These are phyloP conservation scores for Termitomyces sp. DNA, from an alignment of 768 basidiomycete genomes.

Conservation along the genomic window DNA sequence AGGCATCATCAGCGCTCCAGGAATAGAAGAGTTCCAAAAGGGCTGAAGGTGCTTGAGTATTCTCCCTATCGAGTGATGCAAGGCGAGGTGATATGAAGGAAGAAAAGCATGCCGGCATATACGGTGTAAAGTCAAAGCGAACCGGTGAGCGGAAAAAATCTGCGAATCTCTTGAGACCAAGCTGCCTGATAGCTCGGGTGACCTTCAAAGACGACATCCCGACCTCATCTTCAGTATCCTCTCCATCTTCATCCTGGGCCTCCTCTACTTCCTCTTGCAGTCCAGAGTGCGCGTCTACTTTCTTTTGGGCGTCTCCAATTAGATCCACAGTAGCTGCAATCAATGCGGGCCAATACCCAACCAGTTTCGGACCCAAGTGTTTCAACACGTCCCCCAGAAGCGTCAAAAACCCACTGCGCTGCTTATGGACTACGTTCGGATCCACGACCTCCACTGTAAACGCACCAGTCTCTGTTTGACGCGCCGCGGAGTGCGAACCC, in stretches of 20 bases:
- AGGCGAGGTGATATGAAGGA: constrained; percentile 82
- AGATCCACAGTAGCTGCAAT: constrained; percentile 66
- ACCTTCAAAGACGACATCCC: constrained; percentile 30
- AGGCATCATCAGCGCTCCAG: constrained; percentile 60
- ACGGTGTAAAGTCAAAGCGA: constrained; percentile 70
- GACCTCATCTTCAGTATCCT: constrained; percentile 28
- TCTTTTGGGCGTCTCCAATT: constrained; percentile 55
- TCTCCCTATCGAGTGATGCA: constrained; percentile 68
- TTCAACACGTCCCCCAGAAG: constrained; percentile 81
- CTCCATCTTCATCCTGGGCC: constrained; percentile 11
- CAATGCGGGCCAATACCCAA: constrained; percentile 68
- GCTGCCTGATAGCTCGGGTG: constrained; percentile 65
- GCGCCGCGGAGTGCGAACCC: constrained; percentile 24
- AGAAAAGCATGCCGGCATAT: constrained; percentile 59
- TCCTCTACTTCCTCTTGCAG: constrained; percentile 28
- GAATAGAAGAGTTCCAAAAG: constrained; percentile 79
- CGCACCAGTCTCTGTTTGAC: constrained; percentile 11
- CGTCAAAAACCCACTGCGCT: constrained; percentile 80
- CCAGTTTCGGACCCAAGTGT: constrained; percentile 70
- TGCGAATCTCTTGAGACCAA: constrained; percentile 79
- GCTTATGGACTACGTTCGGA: constrained; percentile 42
- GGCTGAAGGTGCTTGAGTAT: constrained; percentile 87
- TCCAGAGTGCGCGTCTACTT: constrained; percentile 29
- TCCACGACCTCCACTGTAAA: constrained; percentile 25
- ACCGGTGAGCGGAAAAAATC: constrained; percentile 82